Evolutionary conservation across 176 grass and related monocot species (phyloP).

Genomic region (Elymus sibiricus): DNA sequence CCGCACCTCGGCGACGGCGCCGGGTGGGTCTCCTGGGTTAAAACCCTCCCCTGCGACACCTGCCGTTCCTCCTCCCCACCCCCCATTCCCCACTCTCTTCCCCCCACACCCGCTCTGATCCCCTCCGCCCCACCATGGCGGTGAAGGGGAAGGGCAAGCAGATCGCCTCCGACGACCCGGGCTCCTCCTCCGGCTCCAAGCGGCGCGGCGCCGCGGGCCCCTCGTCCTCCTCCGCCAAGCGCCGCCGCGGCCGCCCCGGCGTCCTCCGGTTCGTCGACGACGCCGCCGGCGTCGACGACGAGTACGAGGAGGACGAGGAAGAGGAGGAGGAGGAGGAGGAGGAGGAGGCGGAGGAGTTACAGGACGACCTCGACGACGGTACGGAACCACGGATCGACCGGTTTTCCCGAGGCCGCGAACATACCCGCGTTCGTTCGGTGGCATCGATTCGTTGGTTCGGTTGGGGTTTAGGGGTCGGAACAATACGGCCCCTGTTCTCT

Average conservation of each 20-base stretch:
- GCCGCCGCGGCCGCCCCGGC: slow-evolving; percentile 39
- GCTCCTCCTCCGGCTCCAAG: slow-evolving; percentile 34
- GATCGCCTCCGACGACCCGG: slow-evolving; percentile 25
- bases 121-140: slow-evolving; percentile 46
- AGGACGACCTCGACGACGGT: slow-evolving; percentile 27
- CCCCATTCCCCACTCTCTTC: not conserved
- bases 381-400: slow-evolving; percentile 24
- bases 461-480: not conserved
- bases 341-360: slow-evolving; percentile 19
- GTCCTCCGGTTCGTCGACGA: slow-evolving; percentile 81
- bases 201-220: slow-evolving; percentile 35
- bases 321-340: slow-evolving; percentile 25
- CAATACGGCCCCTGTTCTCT: not conserved
- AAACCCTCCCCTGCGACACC: not conserved
- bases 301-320: slow-evolving; percentile 51
- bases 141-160: slow-evolving; percentile 80
- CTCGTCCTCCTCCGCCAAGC: slow-evolving; percentile 38
- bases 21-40: not conserved
- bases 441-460: not conserved
- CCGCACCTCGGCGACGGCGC: not conserved
- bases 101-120: not conserved
- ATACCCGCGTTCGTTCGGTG: not conserved
- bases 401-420: not conserved
- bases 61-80: not conserved
- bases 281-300: slow-evolving; percentile 47